Evolutionary conservation across 2,329 filamentous ascomycete species (phyloP).

Genomic region (Neonectria neomacrospora): DNA sequence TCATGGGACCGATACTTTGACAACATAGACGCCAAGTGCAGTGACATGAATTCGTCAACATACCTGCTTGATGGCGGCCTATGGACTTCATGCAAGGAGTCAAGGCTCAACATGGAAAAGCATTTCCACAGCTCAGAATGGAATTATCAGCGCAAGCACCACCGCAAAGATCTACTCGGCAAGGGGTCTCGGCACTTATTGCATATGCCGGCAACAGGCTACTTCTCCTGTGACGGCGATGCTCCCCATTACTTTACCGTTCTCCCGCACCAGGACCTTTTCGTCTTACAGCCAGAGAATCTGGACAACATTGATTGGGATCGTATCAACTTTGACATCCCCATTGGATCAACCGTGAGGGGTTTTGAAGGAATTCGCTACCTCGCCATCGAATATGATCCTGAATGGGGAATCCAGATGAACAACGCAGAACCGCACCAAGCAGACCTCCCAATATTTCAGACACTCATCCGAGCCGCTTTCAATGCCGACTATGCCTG

Average conservation of each 20-base stretch:
- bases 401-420: constrained; percentile 8
- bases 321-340: neutral
- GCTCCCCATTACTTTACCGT: constrained; percentile 16
- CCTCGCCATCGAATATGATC: constrained; percentile 19
- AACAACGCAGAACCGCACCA: neutral
- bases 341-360: neutral
- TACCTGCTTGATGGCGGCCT: no score
- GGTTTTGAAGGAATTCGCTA: neutral
- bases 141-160: no score
- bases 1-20: no score
- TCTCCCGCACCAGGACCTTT: constrained; percentile 14
- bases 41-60: no score
- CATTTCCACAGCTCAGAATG: no score
- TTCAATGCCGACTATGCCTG: neutral
- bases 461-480: constrained; percentile 2
- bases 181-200: no score
- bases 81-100: no score
- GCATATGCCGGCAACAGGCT: no score
- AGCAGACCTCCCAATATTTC: neutral
- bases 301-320: neutral
- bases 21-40: no score
- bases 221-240: neutral
- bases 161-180: no score
- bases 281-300: constrained; percentile 11
- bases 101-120: no score